Base-by-base conservation (phyloP, 495 filamentous ascomycete species). In the Margaritispora aquatica region DNA sequence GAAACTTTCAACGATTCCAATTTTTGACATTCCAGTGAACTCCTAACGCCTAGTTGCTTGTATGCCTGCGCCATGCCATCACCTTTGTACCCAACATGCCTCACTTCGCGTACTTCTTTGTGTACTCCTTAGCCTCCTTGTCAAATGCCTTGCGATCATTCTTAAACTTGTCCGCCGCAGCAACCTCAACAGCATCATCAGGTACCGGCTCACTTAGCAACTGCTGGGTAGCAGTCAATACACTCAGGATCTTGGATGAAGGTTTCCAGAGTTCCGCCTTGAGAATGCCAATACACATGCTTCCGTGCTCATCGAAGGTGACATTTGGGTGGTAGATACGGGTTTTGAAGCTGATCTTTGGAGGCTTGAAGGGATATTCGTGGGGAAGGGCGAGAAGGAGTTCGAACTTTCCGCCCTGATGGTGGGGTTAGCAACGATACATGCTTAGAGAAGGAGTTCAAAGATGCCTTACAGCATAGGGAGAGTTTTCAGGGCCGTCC, bases 301-400 rank as follows among this genome's bases (percentile, higher is more conserved):
- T 84, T 9, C 94, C 94, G 58, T 88, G 50, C 64, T 86, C 86
- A 72, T 97, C 95, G 79, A 96, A 96, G 68, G 89, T 92, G 48
- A 98, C 85, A 74, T 98, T 98, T 15, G 95, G 95, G 79, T 98
- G 94, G 79, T 96, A 98, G 75, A 98, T 90, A 69, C 94, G 96
- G 38, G 94, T 98, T 53, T 82, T 80, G 83, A 97, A 98, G 65
- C 77, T 86, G 62, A 98, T 80, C 31, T 77, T 78, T 0, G 95
- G 95, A 3, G 94, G 86, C 67, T 95, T 96, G 85, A 97, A 98
- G 10, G 94, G 94, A 77, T 97, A 98, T 62, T 94, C 88, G 58
- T 73, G 75, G 20, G 94, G 94, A 3, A 98, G 84, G 20, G 71
- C 79, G 58, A 97, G 76, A 50, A 85, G 77, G 20, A 98, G 75